Evolutionary conservation across 805 yeast genomes (phyloP), one percentile per base, ranked within the genome.

Genomic region (Blastobotrys mokoenaii): DNA sequence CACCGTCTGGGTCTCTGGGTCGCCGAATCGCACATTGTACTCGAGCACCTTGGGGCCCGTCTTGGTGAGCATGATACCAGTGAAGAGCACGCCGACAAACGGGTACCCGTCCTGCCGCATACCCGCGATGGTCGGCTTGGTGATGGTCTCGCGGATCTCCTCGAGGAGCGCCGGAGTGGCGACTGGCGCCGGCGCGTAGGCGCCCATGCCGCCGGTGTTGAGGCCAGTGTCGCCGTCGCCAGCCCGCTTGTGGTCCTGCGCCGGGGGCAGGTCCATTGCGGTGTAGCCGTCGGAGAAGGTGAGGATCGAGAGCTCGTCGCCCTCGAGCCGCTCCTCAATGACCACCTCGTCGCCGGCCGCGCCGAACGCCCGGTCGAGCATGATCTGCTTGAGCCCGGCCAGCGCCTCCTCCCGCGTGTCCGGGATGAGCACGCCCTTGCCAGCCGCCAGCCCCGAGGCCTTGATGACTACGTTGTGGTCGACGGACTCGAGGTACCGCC

Each of bases 141-240:
- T 75, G 57, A 94, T 75, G n/a, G 74, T 71, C 40, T 71, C 69
- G 59, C 88, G 79, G 61, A 93, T 88, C 64, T 79, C 72, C 50
- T 73, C 68, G 57, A 89, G 65, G 32, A 93, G 63, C 18, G 74
- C 72, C 1, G 86, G 80, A 15, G 97, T 86, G 15, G 94, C 97
- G 51, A 87, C 73, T 46, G 98, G 98, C 9, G 97, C 95, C 29
- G 99, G 99, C 6, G 97, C 93, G 61, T 93, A 93, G 6, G 97
- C 95, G 52, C 99, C 99, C 99, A 93, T 93, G 52, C 99, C 99
- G 55, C 99, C 99, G 33, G 99, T 93, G 69, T 93, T 93, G 51
- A 90, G 74, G 20, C 99, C 99, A 34, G 79, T 71, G 64, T 93
- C 99, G 49, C 89, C 89, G 59, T 94, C 86, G 46, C 95, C 95